These are phyloP conservation scores for Begonia masoniana DNA, from an alignment of 306 rosid genomes.

Conservation along the genomic window DNA sequence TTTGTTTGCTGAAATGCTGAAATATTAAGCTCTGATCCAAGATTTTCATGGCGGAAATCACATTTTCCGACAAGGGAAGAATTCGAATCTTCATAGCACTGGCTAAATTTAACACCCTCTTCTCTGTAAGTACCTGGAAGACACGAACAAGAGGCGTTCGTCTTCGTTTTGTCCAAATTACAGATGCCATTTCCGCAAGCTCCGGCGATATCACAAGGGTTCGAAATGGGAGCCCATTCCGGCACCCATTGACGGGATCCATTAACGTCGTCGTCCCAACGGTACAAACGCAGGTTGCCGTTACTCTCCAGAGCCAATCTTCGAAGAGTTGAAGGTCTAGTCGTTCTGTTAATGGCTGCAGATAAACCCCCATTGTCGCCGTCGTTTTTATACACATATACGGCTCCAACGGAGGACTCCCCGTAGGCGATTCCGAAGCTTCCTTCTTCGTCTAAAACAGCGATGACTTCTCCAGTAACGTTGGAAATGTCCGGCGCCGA, in stretches of 20 bases:
- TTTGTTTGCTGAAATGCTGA: constrained; percentile 63
- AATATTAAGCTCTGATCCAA: constrained; percentile 33
- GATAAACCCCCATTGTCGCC: constrained; percentile 58
- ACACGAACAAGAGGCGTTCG: constrained; percentile 71
- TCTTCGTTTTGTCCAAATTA: constrained; percentile 46
- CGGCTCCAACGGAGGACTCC: constrained; percentile 69
- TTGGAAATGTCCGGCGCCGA: constrained; percentile 75
- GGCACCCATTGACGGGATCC: constrained; percentile 88
- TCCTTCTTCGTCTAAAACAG: constrained; percentile 66
- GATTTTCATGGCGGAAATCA: constrained; percentile 19
- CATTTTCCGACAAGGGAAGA: constrained; percentile 56
- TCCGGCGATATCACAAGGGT: constrained; percentile 86
- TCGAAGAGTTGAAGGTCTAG: constrained; percentile 27
- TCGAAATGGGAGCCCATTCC: constrained; percentile 91
- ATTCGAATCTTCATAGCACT: constrained; percentile 69
- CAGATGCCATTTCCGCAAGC: constrained; percentile 86
- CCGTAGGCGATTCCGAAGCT: constrained; percentile 92
- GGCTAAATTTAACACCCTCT: constrained; percentile 24
- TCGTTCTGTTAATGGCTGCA: constrained; percentile 31
- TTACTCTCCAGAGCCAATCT: constrained; percentile 55
- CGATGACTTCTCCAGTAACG: constrained; percentile 70
- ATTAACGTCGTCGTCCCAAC: constrained; percentile 72
- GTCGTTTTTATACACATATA: constrained; percentile 67
- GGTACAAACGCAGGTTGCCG: constrained; percentile 65
- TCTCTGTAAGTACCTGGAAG: constrained; percentile 59